Evolutionary conservation across 257 asterid species (phyloP).

Genomic region (Echites panduratus): DNA sequence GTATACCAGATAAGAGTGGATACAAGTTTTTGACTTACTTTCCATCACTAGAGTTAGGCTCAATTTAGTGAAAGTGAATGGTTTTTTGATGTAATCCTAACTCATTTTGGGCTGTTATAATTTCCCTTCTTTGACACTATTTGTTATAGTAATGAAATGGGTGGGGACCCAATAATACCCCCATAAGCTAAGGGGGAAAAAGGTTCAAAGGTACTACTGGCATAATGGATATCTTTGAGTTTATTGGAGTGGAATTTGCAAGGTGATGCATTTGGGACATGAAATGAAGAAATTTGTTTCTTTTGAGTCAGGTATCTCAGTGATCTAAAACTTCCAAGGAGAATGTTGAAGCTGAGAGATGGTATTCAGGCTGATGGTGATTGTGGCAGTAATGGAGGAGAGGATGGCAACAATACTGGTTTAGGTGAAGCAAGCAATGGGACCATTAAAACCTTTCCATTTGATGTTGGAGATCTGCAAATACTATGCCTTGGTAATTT

Average conservation of each 20-base stretch:
- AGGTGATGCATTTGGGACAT: not conserved
- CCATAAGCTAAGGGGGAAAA: no score
- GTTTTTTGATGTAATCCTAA: no score
- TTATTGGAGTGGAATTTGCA: not conserved
- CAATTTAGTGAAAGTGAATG: no score
- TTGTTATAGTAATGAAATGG: no score
- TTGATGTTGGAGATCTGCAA: constrained; percentile 65
- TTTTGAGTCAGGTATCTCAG: constrained; percentile 64
- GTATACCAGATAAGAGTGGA: no score
- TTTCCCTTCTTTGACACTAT: no score
- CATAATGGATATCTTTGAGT: not conserved
- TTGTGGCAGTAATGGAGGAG: constrained; percentile 37
- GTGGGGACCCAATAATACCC: no score
- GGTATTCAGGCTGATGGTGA: constrained; percentile 41
- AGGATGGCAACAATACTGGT: constrained; percentile 44
- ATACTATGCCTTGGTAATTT: constrained; percentile 67
- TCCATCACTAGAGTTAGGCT: no score
- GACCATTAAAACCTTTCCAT: constrained; percentile 47
- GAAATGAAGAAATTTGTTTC: constrained; percentile 15
- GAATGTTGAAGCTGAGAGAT: constrained; percentile 67
- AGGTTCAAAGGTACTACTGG: not conserved
- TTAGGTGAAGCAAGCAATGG: constrained; percentile 49
- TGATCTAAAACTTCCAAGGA: constrained; percentile 68
- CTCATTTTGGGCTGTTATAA: no score
- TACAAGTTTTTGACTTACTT: no score